These are phyloP conservation scores for Penicillium sp. DNA, from an alignment of 2,329 filamentous ascomycete genomes.

Conservation along the genomic window DNA sequence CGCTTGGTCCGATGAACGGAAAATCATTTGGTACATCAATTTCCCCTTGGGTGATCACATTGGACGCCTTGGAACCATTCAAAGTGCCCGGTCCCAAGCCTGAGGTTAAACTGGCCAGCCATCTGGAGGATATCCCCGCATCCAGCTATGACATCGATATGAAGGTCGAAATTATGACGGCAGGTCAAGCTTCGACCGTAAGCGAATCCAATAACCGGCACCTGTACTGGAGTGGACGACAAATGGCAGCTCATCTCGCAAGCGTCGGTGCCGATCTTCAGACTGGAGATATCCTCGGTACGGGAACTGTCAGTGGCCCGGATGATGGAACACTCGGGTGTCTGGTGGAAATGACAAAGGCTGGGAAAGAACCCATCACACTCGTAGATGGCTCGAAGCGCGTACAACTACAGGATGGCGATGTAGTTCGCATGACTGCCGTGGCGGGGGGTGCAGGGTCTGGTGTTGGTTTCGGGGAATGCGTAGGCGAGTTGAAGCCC, in stretches of 20 bases:
- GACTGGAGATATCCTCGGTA: conserved; percentile 33
- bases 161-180: conserved; percentile 19
- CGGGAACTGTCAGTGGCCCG: conserved; percentile 31
- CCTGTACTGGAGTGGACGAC: conserved; percentile 30
- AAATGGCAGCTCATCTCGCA: conserved; percentile 33
- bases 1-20: conserved; percentile 60
- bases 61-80: conserved; percentile 54
- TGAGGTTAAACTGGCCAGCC: conserved; percentile 10
- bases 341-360: conserved; percentile 30
- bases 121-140: conserved; percentile 17
- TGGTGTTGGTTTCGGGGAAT: conserved; percentile 33
- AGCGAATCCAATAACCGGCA: conserved; percentile 18
- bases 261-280: conserved; percentile 28
- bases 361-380: conserved; percentile 20
- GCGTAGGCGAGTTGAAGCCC: conserved; percentile 22
- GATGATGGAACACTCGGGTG: conserved; percentile 24
- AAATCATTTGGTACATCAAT: conserved; percentile 62
- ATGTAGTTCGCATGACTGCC: conserved; percentile 29
- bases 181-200: conserved; percentile 3
- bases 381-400: conserved; percentile 19
- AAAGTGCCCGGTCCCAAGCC: conserved; percentile 16
- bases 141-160: conserved; percentile 26
- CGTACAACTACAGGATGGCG: conserved; percentile 27
- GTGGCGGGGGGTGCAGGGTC: conserved; percentile 19
- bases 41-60: conserved; percentile 61